These are phyloP conservation scores for Lepraria neglecta DNA, from an alignment of 495 filamentous ascomycete species.

Conservation along the genomic window DNA sequence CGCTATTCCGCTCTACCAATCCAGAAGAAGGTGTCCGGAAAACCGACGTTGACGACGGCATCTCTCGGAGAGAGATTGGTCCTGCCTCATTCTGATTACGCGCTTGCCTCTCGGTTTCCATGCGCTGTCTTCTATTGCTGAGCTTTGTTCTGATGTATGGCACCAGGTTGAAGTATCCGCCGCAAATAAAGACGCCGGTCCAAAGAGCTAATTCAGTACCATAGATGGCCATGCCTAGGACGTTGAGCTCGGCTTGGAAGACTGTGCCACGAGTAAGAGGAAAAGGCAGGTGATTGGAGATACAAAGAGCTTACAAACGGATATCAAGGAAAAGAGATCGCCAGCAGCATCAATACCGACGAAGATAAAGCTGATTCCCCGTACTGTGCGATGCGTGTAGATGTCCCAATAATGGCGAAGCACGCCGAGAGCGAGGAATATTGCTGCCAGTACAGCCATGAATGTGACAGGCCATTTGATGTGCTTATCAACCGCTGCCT, in stretches of 20 bases:
- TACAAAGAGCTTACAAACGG: conserved; percentile 36
- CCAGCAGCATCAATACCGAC: conserved; percentile 59
- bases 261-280: conserved; percentile 29
- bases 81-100: conserved; percentile 20
- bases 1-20: conserved; percentile 20
- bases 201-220: conserved; percentile 54
- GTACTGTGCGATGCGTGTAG: conserved; percentile 51
- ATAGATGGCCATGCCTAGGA: conserved; percentile 57
- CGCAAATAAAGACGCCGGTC: conserved; percentile 57
- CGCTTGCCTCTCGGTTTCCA: conserved; percentile 19
- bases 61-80: conserved; percentile 39
- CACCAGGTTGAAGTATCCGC: conserved; percentile 51
- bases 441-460: conserved; percentile 56
- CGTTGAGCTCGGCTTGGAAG: conserved; percentile 49
- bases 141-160: conserved; percentile 41
- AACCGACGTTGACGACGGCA: conserved; percentile 53
- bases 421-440: conserved; percentile 50
- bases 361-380: conserved; percentile 61
- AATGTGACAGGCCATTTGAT: conserved; percentile 49
- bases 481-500: conserved; percentile 29
- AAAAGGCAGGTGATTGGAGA: too few species aligned
- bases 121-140: conserved; percentile 8
- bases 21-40: conserved; percentile 45
- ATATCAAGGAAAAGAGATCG: conserved; percentile 55
- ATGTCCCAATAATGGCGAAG: conserved; percentile 55